phyloP scores from a whole-genome alignment of 306 rosid genomes.

The Rosa persica region DNA sequence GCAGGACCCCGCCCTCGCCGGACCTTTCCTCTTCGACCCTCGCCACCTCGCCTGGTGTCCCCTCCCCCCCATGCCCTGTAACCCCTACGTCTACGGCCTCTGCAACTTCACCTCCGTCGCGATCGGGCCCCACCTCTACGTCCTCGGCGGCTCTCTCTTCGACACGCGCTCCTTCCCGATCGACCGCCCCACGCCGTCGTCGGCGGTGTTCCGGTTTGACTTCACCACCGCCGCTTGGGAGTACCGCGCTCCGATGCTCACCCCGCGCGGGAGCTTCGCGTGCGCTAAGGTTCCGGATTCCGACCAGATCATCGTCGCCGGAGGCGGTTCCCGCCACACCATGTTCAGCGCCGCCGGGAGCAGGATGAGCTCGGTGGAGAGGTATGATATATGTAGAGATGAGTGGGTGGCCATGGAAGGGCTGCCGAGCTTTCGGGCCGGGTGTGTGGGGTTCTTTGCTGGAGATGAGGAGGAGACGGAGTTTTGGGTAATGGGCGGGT shows the following conservation, averaged over 20 bases:
- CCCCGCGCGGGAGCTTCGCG: constrained; percentile 89
- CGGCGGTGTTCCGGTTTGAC: constrained; percentile 55
- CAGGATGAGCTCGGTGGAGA: constrained; percentile 64
- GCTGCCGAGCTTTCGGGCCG: constrained; percentile 69
- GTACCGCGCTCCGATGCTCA: constrained; percentile 55
- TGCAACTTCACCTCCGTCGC: constrained; percentile 78
- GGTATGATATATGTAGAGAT: constrained; percentile 55
- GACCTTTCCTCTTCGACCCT: constrained; percentile 78
- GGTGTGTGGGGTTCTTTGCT: constrained; percentile 77
- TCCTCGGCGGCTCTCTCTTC: constrained; percentile 81
- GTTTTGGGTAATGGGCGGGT: constrained; percentile 94
- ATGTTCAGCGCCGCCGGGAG: constrained; percentile 73
- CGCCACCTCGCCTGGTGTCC: constrained; percentile 63
- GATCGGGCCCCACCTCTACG: constrained; percentile 53
- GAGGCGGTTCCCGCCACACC: constrained; percentile 79
- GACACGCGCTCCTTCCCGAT: constrained; percentile 90
- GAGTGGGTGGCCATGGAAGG: constrained; percentile 73
- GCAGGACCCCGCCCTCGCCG: constrained; percentile 56
- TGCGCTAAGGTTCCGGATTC: constrained; percentile 40
- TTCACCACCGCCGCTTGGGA: constrained; percentile 52
- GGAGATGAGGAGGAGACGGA: constrained; percentile 44
- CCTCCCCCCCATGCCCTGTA: constrained; percentile 76
- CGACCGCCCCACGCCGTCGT: constrained; percentile 65
- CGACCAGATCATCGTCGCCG: constrained; percentile 63
- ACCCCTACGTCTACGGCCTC: constrained; percentile 72